Evolutionary conservation across 768 basidiomycete species (phyloP).

Genomic region (Suillus plorans): DNA sequence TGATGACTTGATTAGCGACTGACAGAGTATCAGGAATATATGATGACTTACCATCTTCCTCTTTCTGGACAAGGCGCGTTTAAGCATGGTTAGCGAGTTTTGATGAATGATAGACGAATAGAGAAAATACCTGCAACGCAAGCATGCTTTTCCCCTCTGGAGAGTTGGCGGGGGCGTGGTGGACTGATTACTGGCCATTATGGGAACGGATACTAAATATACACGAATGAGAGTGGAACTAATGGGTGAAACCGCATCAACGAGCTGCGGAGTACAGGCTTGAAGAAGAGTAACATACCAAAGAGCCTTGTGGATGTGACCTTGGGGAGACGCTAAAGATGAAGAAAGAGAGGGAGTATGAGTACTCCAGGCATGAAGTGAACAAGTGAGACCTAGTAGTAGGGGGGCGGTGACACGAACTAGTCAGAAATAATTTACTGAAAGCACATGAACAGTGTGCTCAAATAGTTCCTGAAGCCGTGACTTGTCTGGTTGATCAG

Average conservation of each 20-base stretch:
- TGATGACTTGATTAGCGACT: slow-evolving; percentile 29
- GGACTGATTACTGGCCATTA: slow-evolving; percentile 34
- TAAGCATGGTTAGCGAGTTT: slow-evolving; percentile 13
- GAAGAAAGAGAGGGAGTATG: slow-evolving; percentile 22
- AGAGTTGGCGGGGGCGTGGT: slow-evolving; percentile 40
- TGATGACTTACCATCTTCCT: slow-evolving; percentile 58
- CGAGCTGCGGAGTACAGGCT: slow-evolving; percentile 5
- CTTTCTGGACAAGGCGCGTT: slow-evolving; percentile 43
- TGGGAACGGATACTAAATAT: slow-evolving; percentile 36
- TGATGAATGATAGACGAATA: neutral
- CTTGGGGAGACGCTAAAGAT: slow-evolving; percentile 8
- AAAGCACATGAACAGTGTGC: slow-evolving; percentile 27
- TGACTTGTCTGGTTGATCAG: slow-evolving; percentile 20
- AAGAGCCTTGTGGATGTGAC: slow-evolving; percentile 4
- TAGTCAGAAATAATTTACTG: slow-evolving; percentile 29
- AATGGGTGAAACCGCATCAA: slow-evolving; percentile 6
- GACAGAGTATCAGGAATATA: neutral
- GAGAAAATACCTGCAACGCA: slow-evolving; percentile 62
- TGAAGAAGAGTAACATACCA: slow-evolving; percentile 10
- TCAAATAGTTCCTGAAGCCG: slow-evolving; percentile 31
- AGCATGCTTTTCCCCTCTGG: slow-evolving; percentile 70
- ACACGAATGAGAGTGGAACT: slow-evolving; percentile 27
- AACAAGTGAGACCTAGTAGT: neutral
- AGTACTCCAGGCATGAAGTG: slow-evolving; percentile 30
- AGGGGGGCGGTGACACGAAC: neutral